phyloP scores from a whole-genome alignment of 805 yeast genomes.

The Wickerhamiella siamensis region DNA sequence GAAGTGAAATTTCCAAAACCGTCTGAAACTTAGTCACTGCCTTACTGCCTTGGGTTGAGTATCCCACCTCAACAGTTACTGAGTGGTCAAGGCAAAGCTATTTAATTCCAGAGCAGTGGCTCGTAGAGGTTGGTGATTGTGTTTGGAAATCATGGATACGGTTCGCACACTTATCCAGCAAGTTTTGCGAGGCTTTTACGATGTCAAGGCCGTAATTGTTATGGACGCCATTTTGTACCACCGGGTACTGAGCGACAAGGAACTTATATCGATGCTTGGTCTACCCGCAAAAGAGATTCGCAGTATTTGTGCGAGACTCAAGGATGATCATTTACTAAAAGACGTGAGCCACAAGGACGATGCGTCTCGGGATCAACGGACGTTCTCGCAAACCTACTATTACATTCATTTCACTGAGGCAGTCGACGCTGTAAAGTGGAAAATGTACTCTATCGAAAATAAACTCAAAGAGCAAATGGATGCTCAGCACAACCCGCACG shows the following conservation, averaged over 20 bases:
- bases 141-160: slow-evolving; percentile 26
- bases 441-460: slow-evolving; percentile 74
- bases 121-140: no score
- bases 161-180: slow-evolving; percentile 49
- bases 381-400: slow-evolving; percentile 64
- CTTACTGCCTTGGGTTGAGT: no score
- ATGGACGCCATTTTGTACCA: slow-evolving; percentile 80
- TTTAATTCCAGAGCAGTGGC: no score
- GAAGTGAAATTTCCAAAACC: neutral
- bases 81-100: no score
- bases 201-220: slow-evolving; percentile 66
- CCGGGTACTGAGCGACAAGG: slow-evolving; percentile 85
- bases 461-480: slow-evolving; percentile 68
- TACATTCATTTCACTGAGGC: slow-evolving; percentile 86
- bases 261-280: slow-evolving; percentile 63
- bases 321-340: slow-evolving; percentile 64
- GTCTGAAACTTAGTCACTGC: neutral
- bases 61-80: no score
- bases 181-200: slow-evolving; percentile 78
- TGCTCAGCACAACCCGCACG: slow-evolving; percentile 80
- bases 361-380: slow-evolving; percentile 41
- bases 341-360: slow-evolving; percentile 35
- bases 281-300: slow-evolving; percentile 79
- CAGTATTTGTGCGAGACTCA: slow-evolving; percentile 60
- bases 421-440: slow-evolving; percentile 92